phyloP scores from a whole-genome alignment of 495 filamentous ascomycete species.

The Podospora bellae-mahoneyi region DNA sequence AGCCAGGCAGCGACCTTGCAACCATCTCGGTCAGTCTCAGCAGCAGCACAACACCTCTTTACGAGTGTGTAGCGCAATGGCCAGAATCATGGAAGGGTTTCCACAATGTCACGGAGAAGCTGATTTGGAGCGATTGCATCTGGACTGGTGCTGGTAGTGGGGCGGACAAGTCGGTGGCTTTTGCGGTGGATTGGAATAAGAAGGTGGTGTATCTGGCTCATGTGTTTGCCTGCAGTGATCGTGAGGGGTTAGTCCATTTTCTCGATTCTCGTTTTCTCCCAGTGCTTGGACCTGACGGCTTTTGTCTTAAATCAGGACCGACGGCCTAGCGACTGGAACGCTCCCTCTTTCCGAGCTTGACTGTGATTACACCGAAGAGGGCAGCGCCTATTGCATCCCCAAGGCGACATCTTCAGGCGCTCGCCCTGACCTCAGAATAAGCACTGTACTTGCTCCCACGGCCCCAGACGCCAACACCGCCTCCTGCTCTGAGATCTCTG shows the following conservation, averaged over 20 bases:
- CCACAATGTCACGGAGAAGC: slow-evolving; percentile 31
- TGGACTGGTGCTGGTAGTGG: slow-evolving; percentile 38
- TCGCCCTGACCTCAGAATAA: slow-evolving; percentile 22
- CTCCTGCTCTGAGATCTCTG: slow-evolving; percentile 26
- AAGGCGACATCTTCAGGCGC: slow-evolving; percentile 17
- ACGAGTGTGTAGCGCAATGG: slow-evolving; percentile 42
- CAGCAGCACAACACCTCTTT: slow-evolving; percentile 28
- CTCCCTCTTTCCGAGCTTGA: slow-evolving; percentile 30
- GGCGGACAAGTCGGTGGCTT: slow-evolving; percentile 35
- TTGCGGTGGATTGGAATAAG: slow-evolving; percentile 40
- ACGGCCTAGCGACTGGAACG: slow-evolving; percentile 35
- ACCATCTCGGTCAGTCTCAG: slow-evolving; percentile 37
- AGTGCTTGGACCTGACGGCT: not conserved
- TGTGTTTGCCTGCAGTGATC: slow-evolving; percentile 38
- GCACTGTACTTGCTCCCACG: slow-evolving; percentile 20
- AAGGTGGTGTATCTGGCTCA: slow-evolving; percentile 38
- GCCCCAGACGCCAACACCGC: slow-evolving; percentile 15
- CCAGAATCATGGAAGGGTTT: slow-evolving; percentile 38
- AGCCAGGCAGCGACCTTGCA: slow-evolving; percentile 25
- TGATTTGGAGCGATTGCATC: slow-evolving; percentile 44
- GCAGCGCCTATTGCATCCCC: slow-evolving; percentile 27
- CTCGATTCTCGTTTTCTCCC: not conserved
- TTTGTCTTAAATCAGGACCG: slow-evolving; percentile 23
- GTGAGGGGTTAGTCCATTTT: slow-evolving; percentile 30
- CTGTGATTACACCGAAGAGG: slow-evolving; percentile 29